phyloP scores from a whole-genome alignment of 768 basidiomycete genomes.

The Arthromyces matolae region DNA sequence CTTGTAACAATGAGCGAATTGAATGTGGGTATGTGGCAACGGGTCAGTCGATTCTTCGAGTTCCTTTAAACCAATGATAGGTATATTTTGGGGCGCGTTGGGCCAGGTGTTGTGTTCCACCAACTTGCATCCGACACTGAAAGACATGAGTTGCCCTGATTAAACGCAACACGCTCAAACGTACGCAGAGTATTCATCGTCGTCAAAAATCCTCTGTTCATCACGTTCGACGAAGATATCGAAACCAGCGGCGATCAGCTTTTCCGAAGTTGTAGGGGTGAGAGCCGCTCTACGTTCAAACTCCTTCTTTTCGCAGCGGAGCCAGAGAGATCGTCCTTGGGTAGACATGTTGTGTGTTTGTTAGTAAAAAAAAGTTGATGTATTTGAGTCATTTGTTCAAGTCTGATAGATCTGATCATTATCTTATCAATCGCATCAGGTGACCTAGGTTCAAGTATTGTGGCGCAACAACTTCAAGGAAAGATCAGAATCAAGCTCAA shows the following conservation, averaged over 20 bases:
- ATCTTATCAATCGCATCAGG: no score
- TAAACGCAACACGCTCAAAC: constrained; percentile 26
- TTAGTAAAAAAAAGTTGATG: not conserved
- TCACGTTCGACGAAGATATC: constrained; percentile 90
- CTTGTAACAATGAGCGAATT: constrained; percentile 99
- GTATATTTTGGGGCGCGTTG: constrained; percentile 62
- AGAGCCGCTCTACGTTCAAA: constrained; percentile 92
- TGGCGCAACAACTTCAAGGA: not conserved
- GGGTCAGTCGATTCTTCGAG: constrained; percentile 81
- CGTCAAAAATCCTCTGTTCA: constrained; percentile 90
- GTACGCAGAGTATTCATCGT: constrained; percentile 89
- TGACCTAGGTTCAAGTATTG: no score
- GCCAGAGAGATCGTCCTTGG: constrained; percentile 75
- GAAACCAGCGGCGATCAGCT: constrained; percentile 86
- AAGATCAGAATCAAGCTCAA: not conserved
- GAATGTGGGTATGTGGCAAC: constrained; percentile 91
- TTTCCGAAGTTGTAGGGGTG: constrained; percentile 87
- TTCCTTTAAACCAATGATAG: constrained; percentile 96
- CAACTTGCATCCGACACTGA: constrained; percentile 85
- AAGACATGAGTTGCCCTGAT: constrained; percentile 8
- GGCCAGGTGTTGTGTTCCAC: constrained; percentile 90
- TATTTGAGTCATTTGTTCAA: constrained; percentile 1
- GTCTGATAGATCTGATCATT: no score
- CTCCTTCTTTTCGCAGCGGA: constrained; percentile 95
- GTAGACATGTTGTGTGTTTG: constrained; percentile 40